Evolutionary conservation across 306 rosid species (phyloP).

Genomic region (Gleditsia sinensis): DNA sequence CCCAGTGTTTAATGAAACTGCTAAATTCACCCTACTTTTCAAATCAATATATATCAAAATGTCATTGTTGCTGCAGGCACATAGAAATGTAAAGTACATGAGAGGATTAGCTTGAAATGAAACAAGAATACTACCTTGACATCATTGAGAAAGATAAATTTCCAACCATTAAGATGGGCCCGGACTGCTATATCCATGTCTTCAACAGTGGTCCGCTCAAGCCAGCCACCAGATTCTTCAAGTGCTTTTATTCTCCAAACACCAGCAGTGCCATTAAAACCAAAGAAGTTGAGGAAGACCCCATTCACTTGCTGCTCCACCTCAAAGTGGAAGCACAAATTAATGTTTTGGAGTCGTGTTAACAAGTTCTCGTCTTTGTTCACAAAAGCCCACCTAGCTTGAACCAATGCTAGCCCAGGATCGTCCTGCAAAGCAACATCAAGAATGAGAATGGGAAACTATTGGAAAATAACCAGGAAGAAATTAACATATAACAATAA

Average conservation of each 20-base stretch:
- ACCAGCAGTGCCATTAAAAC: slow-evolving; percentile 86
- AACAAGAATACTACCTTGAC: slow-evolving; percentile 57
- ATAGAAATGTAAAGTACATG: background rate
- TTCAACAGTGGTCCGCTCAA: slow-evolving; percentile 79
- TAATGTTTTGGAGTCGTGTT: slow-evolving; percentile 71
- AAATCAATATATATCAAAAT: background rate
- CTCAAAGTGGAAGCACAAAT: slow-evolving; percentile 79
- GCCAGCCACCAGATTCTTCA: slow-evolving; percentile 84
- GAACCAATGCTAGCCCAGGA: slow-evolving; percentile 75
- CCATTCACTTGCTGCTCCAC: slow-evolving; percentile 87
- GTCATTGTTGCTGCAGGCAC: slow-evolving; percentile 17
- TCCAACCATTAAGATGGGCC: slow-evolving; percentile 81
- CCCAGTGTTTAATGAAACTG: background rate
- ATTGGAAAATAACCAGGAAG: background rate
- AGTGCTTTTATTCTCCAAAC: slow-evolving; percentile 86
- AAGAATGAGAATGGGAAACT: slow-evolving; percentile 17
- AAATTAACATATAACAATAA: background rate
- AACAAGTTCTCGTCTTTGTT: slow-evolving; percentile 78
- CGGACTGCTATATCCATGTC: slow-evolving; percentile 89
- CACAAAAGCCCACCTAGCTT: slow-evolving; percentile 80
- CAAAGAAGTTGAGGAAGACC: slow-evolving; percentile 68
- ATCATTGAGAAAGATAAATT: slow-evolving; percentile 75
- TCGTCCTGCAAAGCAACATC: slow-evolving; percentile 47
- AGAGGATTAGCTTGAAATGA: background rate
- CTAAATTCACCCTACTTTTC: slow-evolving; percentile 10